phyloP scores from a whole-genome alignment of 192 early-diverging fungal genomes.

The Martensiomyces pterosporus region DNA sequence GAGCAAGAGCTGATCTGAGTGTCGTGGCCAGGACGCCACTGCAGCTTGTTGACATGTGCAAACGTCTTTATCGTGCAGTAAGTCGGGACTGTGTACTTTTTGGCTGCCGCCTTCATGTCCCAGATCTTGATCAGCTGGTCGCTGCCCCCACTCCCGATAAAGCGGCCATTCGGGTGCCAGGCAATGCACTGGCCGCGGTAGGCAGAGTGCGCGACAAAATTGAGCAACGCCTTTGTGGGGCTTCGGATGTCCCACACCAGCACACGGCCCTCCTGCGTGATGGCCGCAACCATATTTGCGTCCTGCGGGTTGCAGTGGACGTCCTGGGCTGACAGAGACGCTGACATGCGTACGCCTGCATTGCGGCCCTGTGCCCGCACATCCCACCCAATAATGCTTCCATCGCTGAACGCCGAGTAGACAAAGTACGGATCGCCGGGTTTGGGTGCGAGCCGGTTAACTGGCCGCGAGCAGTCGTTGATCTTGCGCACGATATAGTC shows the following conservation, averaged over 20 bases:
- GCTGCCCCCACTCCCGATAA: conserved; percentile 43
- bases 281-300: conserved; percentile 21
- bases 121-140: conserved; percentile 47
- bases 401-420: conserved; percentile 32
- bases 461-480: conserved; percentile 14
- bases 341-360: conserved; percentile 14
- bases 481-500: conserved; percentile 28
- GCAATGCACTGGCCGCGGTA: conserved; percentile 28
- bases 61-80: conserved; percentile 42
- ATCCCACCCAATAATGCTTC: conserved; percentile 31
- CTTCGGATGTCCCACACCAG: conserved; percentile 32
- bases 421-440: conserved; percentile 37
- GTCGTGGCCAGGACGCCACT: conserved; percentile 51
- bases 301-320: conserved; percentile 45
- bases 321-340: conserved; percentile 17
- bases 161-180: conserved; percentile 48
- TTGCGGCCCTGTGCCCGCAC: conserved; percentile 13
- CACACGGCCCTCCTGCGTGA: conserved; percentile 33
- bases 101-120: conserved; percentile 32
- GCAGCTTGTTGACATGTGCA: conserved; percentile 19
- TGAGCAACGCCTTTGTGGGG: neutral
- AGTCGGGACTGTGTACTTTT: conserved; percentile 20
- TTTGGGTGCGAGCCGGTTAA: conserved; percentile 39
- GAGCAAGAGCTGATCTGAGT: conserved; percentile 46
- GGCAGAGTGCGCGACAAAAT: conserved; percentile 23